Base-by-base conservation (phyloP, 495 filamentous ascomycete species). In the Aspergillus carlsbadensis region DNA sequence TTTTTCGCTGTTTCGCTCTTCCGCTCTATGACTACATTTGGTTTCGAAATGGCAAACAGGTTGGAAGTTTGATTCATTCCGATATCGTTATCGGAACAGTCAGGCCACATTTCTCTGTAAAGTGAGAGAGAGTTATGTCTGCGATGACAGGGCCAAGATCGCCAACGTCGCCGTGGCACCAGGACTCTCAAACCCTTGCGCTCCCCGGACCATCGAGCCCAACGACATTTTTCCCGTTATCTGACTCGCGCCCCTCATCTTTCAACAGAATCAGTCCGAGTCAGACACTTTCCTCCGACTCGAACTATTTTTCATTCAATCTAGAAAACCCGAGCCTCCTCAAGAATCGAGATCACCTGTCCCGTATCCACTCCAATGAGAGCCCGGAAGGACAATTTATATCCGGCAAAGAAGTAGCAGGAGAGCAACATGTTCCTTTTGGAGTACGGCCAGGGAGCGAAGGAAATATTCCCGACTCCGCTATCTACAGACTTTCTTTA, bases 241-340 rank as follows among this genome's bases (percentile, higher is more conserved):
- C 67, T 26, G 65, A 73, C 54, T 37, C 67, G 39, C 48, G 63
- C 63, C 60, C 64, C 60, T 75, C 73, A 74, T 73, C 63, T 68
- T 74, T 71, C 70, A 48, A 70, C 74, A 77, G 68, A 61, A 64
- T 54, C 66, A 72, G 54, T 60, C 73, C 56, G 62, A 74, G 37
- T 68, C 70, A 65, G 60, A 64, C 57, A 72, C 70, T n/a, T 66
- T n/a, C n/a, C n/a, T 67, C 86, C 17, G 90, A 87, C 65, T 87
- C 90, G 17, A 90, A 87, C 65, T 96, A 96, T 70, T 96, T 96
- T 61, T 87, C 86, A 42, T 78, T 94, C 44, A 73, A 78, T 26
- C 72, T 88, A 49, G 87, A 93, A 39, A 75, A 81, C 29, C 56
- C 70, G 20, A 75, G 63, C 43, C 69, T 73, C 6, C 82, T 81